Evolutionary conservation across 2,329 filamentous ascomycete genomes (phyloP).

Genomic region (Dothiorella sarmentorum): DNA sequence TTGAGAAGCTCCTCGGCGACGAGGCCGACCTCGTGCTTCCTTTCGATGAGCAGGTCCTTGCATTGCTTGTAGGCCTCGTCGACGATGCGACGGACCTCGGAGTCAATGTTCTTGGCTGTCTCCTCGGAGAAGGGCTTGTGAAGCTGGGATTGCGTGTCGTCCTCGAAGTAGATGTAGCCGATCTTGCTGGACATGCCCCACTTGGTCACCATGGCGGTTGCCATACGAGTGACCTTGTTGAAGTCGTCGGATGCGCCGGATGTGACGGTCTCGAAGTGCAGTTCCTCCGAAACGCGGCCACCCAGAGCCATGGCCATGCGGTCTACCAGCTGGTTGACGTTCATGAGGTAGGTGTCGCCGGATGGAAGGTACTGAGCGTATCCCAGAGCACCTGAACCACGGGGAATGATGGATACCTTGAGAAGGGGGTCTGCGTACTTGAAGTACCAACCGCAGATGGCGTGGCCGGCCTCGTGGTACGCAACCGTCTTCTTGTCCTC

Average conservation of each 20-base stretch:
- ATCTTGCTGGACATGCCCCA: constrained; percentile 98
- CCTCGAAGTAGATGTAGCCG: constrained; percentile 86
- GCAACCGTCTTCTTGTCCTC: constrained; percentile 94
- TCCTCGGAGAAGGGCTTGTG: constrained; percentile 95
- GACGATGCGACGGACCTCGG: constrained; percentile 86
- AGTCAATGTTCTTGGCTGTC: constrained; percentile 87
- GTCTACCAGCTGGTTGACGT: constrained; percentile 92
- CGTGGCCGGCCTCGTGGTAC: constrained; percentile 97
- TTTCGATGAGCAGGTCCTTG: constrained; percentile 74
- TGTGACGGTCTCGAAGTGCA: constrained; percentile 95
- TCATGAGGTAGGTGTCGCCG: constrained; percentile 93
- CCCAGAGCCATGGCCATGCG: constrained; percentile 99
- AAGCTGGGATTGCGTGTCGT: constrained; percentile 73
- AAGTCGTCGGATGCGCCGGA: constrained; percentile 95
- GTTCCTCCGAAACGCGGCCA: constrained; percentile 89
- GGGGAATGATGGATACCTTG: constrained; percentile 97
- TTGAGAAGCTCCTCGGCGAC: constrained; percentile 88
- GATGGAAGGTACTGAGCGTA: constrained; percentile 97
- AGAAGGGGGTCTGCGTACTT: constrained; percentile 93
- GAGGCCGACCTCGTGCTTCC: constrained; percentile 82
- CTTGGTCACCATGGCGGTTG: constrained; percentile 97
- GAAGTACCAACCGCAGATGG: constrained; percentile 98
- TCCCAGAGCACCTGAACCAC: constrained; percentile 86
- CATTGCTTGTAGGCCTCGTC: constrained; percentile 92
- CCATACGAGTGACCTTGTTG: constrained; percentile 96